phyloP scores from a whole-genome alignment of 768 basidiomycete genomes.

The Naganishia randhawae region DNA sequence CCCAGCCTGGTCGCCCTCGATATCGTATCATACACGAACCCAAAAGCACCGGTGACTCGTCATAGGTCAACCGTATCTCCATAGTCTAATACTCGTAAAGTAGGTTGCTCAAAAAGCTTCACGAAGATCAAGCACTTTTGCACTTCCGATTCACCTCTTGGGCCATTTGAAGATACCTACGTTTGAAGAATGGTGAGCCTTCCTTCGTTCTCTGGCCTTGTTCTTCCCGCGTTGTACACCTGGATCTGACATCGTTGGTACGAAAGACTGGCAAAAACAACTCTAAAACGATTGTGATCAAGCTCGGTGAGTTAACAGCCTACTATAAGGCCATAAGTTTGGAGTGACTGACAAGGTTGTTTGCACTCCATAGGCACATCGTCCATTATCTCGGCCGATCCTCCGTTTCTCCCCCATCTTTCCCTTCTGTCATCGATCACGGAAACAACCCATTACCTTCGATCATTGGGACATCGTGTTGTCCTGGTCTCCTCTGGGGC shows the following conservation, averaged over 20 bases:
- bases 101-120: background rate
- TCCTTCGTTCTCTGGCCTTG: background rate
- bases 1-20: background rate
- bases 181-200: background rate
- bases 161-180: background rate
- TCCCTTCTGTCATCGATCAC: conserved; percentile 87
- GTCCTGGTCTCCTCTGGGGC: conserved; percentile 95
- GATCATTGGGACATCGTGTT: conserved; percentile 80
- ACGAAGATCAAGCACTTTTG: background rate
- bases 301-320: conserved; percentile 59
- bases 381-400: conserved; percentile 85
- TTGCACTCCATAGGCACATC: conserved; percentile 71
- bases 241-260: background rate
- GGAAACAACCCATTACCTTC: conserved; percentile 76
- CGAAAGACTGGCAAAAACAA: conserved; percentile 13
- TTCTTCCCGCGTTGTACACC: background rate
- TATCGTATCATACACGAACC: background rate
- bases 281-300: conserved; percentile 69
- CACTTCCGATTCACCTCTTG: background rate
- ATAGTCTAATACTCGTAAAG: background rate
- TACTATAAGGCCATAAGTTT: conserved; percentile 18
- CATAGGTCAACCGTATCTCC: background rate
- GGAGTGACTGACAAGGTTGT: background rate
- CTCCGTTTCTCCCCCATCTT: conserved; percentile 83
- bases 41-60: background rate